Conservation (phyloP, 78 protist species). For the Dictyostelium firmibasis region DNA sequence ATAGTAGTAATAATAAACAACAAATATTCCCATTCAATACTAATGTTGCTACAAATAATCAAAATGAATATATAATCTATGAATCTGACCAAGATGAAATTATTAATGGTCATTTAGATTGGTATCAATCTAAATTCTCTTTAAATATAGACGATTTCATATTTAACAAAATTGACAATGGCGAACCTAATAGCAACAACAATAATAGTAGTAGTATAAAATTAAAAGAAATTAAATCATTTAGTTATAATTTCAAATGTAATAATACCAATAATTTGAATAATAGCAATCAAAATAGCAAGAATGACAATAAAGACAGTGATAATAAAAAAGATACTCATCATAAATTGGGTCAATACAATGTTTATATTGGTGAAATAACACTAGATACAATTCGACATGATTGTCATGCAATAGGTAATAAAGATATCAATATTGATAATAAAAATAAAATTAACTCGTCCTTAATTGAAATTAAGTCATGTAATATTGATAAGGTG, state of each 20-base stretch:
- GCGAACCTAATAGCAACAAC: not conserved
- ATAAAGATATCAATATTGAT: not conserved
- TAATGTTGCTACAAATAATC: not conserved
- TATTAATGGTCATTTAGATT: not conserved
- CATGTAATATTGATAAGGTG: not conserved
- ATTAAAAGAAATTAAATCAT: conserved; percentile 4
- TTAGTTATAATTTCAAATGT: not conserved
- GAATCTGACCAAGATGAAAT: not conserved
- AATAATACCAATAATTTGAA: not conserved
- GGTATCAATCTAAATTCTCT: not conserved
- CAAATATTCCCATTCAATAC: not conserved
- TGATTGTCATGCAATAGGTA: not conserved
- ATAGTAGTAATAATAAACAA: not conserved
- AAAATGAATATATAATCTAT: not conserved
- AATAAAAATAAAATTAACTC: not conserved
- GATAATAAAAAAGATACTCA: not conserved
- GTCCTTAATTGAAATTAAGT: not conserved
- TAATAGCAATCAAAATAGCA: not conserved
- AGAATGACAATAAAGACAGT: not conserved
- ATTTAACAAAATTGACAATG: not conserved
- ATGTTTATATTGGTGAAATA: not conserved
- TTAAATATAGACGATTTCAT: not conserved
- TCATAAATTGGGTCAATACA: not conserved
- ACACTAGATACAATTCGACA: not conserved
- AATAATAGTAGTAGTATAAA: not conserved